phyloP scores from a whole-genome alignment of 176 grass and related monocot species.

The Carex scoparia region DNA sequence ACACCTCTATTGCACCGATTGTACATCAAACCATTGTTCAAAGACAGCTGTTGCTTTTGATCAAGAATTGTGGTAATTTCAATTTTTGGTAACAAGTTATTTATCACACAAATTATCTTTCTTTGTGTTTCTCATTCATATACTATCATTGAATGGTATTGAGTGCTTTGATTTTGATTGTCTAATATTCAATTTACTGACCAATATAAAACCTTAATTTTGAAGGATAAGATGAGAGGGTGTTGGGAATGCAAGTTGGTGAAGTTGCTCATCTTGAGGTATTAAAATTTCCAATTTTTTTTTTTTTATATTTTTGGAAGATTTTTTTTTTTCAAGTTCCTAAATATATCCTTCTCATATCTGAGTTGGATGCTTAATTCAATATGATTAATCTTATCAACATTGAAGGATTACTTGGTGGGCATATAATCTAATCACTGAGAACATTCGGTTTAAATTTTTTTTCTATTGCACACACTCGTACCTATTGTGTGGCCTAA shows the following conservation, averaged over 20 bases:
- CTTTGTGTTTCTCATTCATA: not conserved
- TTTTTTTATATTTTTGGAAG: not conserved
- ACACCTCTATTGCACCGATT: too few species aligned
- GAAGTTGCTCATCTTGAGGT: constrained; percentile 82
- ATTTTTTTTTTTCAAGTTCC: not conserved
- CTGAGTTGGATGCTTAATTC: not conserved
- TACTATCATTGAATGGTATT: not conserved
- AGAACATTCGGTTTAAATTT: not conserved
- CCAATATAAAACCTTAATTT: not conserved
- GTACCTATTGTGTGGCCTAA: not conserved
- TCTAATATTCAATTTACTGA: not conserved
- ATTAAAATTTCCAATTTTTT: not conserved
- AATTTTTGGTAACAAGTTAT: not conserved
- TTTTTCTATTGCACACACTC: not conserved
- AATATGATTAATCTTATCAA: not conserved
- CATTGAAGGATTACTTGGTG: not conserved
- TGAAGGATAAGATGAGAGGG: constrained; percentile 92
- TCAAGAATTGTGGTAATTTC: too few species aligned
- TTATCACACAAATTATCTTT: not conserved
- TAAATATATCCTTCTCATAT: not conserved
- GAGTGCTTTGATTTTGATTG: not conserved
- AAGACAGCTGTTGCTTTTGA: too few species aligned
- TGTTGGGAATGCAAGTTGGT: constrained; percentile 83
- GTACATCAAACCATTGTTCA: too few species aligned
- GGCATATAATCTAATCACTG: not conserved